These are phyloP conservation scores for Penicillium verhagenii DNA, from an alignment of 495 filamentous ascomycete species.

Conservation along the genomic window DNA sequence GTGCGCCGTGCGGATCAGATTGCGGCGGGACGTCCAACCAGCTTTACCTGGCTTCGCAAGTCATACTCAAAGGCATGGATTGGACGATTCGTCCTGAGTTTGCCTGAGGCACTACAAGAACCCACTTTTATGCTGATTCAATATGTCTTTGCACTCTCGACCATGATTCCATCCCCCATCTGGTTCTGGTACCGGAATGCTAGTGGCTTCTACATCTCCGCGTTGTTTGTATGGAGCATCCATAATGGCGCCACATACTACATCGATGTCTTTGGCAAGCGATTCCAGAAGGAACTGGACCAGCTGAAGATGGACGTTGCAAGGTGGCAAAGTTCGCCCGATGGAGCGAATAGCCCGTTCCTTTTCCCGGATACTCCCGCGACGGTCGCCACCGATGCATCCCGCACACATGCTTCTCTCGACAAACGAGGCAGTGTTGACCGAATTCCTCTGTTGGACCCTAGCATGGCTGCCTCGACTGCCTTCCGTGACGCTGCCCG, in stretches of 20 bases:
- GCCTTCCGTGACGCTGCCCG: slow-evolving; percentile 17
- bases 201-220: slow-evolving; percentile 70
- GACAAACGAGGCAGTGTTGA: slow-evolving; percentile 40
- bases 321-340: slow-evolving; percentile 71
- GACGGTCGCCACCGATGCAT: slow-evolving; percentile 15
- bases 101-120: slow-evolving; percentile 77
- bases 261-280: slow-evolving; percentile 93
- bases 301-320: slow-evolving; percentile 83
- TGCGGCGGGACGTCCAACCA: slow-evolving; percentile 90
- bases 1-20: slow-evolving; percentile 91
- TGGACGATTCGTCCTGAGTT: slow-evolving; percentile 75
- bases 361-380: slow-evolving; percentile 24
- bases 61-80: slow-evolving; percentile 87
- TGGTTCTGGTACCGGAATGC: slow-evolving; percentile 93
- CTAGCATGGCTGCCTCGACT: slow-evolving; percentile 24
- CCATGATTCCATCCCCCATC: slow-evolving; percentile 89
- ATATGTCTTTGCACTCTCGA: slow-evolving; percentile 83
- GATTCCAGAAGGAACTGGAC: slow-evolving; percentile 96
- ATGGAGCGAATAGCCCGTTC: slow-evolving; percentile 33
- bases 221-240: slow-evolving; percentile 85
- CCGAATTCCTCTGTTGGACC: slow-evolving; percentile 43
- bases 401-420: slow-evolving; percentile 5
- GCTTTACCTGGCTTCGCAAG: slow-evolving; percentile 93
- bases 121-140: slow-evolving; percentile 94
- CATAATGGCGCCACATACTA: slow-evolving; percentile 97